Base-by-base conservation (phyloP, 192 early-diverging fungal species). In the Chytriomyces confervae region DNA sequence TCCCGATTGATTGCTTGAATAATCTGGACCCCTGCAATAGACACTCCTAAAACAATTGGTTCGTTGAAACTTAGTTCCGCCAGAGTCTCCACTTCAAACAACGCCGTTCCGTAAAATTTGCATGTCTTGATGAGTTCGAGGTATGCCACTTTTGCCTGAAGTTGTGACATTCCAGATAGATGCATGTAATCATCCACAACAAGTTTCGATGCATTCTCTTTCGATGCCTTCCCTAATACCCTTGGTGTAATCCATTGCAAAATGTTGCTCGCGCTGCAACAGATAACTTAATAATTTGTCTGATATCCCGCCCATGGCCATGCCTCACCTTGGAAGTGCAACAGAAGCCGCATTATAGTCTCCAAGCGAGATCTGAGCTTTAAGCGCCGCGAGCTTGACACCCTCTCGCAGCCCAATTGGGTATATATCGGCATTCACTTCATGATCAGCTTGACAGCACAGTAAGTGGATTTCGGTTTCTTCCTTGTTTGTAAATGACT, bases 401-500 rank as follows among this genome's bases (percentile, higher is more conserved):
- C 81, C 85, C 10, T 76, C 78, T 6, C 77, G 62, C 29, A 80
- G 79, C 29, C 82, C 78, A 27, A 89, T 79, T n/a, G 81, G 78
- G 67, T 84, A 89, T 46, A 81, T 29, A 61, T 84, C 88, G n/a
- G 75, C 81, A 43, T 77, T 76, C 46, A 87, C 79, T 43, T 84
- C 72, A 73, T 88, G 80, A 23, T 85, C 83, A 0, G 87, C 82
- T 75, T 89, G 87, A 27, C 76, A 79, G 66, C 78, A 85, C 53
- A 85, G 68, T 7, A 89, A 68, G 36, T 81, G 70, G 60, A 84
- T 77, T 73, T 89, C 87, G 5, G 80, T 79, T 45, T 79, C 81
- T 75, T 89, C 84, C 24, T 77, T 64, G 10, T 79, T 46, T 2
- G 27, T 49, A 11, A 76, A 18, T 36, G 24, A 27, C 60, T 88